Evolutionary conservation across 148 eudicot genomes (phyloP).

Genomic region (Camellia lanceoleosa): DNA sequence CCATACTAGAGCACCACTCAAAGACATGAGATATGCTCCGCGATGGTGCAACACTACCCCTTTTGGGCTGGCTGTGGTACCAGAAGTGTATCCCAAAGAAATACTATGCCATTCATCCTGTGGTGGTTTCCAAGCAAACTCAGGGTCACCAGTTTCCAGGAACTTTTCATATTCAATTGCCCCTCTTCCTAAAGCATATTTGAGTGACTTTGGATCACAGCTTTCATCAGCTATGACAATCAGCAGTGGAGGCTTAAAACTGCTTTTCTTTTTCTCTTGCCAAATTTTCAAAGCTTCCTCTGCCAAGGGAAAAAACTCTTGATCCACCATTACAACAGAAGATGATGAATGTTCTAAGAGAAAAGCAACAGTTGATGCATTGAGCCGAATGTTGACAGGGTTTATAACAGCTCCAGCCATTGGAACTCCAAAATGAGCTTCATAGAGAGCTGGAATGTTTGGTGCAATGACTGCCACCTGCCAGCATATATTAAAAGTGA

Average conservation of each 20-base stretch:
- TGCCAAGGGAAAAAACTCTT: slow-evolving; percentile 73
- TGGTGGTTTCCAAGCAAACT: slow-evolving; percentile 83
- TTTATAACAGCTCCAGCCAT: slow-evolving; percentile 93
- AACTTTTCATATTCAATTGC: slow-evolving; percentile 82
- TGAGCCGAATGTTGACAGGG: slow-evolving; percentile 85
- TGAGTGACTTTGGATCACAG: slow-evolving; percentile 68
- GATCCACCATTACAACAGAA: slow-evolving; percentile 77
- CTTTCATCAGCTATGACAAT: slow-evolving; percentile 76
- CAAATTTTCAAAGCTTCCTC: slow-evolving; percentile 76
- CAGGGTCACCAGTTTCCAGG: slow-evolving; percentile 74
- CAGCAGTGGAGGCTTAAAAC: slow-evolving; percentile 59
- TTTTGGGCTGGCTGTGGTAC: slow-evolving; percentile 97
- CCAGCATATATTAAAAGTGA: slow-evolving; percentile 15
- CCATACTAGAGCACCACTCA: slow-evolving; percentile 74
- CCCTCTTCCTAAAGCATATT: slow-evolving; percentile 63
- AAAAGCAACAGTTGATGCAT: slow-evolving; percentile 74
- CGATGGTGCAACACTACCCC: slow-evolving; percentile 95
- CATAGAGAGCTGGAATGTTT: slow-evolving; percentile 81
- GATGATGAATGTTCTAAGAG: slow-evolving; percentile 76
- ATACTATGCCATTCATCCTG: slow-evolving; percentile 97
- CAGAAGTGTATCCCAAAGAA: slow-evolving; percentile 89
- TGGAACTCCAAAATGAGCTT: slow-evolving; percentile 96
- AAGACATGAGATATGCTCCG: slow-evolving; percentile 84
- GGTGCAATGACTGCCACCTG: slow-evolving; percentile 99
- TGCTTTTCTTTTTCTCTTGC: slow-evolving; percentile 44